phyloP scores from a whole-genome alignment of 805 yeast species.

The Myxozyma vanderwaltii region DNA sequence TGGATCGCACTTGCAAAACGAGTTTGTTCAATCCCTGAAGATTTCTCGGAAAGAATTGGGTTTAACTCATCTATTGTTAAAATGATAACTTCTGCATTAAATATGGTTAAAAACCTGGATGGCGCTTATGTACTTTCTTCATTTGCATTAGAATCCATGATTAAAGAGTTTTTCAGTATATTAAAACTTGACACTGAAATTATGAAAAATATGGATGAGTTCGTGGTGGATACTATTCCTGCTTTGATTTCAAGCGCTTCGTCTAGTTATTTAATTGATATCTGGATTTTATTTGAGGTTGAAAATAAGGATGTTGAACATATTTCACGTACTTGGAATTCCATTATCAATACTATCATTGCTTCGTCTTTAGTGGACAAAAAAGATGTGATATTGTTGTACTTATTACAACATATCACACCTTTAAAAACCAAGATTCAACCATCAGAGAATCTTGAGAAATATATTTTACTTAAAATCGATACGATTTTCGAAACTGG shows the following conservation, averaged over 20 bases:
- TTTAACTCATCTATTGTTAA: constrained; percentile 3
- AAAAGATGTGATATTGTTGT: constrained; percentile 8
- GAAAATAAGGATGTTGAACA: not conserved
- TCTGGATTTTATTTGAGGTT: constrained; percentile 17
- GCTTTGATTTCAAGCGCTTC: constrained; percentile 11
- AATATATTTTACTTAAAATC: constrained; percentile 1
- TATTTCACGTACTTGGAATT: not conserved
- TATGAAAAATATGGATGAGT: constrained; percentile 8
- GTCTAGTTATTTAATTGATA: constrained; percentile 9
- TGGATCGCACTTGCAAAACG: constrained; percentile 17
- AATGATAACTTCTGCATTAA: not conserved
- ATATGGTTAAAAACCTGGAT: not conserved
- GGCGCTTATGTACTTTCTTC: constrained; percentile 11
- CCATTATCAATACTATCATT: constrained; percentile 1
- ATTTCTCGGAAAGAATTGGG: constrained; percentile 2
- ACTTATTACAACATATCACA: constrained; percentile 8
- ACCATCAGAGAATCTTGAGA: constrained; percentile 12
- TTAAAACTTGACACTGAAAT: not conserved
- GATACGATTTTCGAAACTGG: constrained; percentile 13
- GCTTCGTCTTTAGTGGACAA: constrained; percentile 10
- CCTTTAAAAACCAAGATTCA: not conserved
- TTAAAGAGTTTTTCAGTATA: constrained; percentile 12
- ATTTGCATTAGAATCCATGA: not conserved
- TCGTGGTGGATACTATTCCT: constrained; percentile 12
- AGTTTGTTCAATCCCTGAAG: constrained; percentile 11